Conservation (phyloP, 208 protist species). For the Crithidia sp. region DNA sequence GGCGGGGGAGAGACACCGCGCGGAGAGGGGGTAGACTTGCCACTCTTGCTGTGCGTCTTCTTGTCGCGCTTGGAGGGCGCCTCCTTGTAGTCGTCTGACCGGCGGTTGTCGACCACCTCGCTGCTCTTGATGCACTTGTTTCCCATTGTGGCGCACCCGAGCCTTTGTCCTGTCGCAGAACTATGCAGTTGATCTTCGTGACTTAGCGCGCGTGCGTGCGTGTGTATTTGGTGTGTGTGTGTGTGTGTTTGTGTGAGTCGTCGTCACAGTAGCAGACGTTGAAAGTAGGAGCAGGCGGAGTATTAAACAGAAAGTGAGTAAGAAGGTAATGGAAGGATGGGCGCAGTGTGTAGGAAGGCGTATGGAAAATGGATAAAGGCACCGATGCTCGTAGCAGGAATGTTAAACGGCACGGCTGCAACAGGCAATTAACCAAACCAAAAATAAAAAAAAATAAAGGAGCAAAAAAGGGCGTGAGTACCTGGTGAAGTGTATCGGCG, state of each 20-base stretch:
- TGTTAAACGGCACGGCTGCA: no score
- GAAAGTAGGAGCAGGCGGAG: background rate
- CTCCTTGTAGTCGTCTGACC: conserved; percentile 5
- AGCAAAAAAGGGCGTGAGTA: no score
- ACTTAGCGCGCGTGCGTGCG: background rate
- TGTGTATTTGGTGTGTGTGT: background rate
- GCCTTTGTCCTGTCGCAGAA: background rate
- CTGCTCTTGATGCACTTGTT: conserved; percentile 41
- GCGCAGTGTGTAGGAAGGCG: no score
- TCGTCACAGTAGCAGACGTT: no score
- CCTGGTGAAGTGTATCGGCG: no score
- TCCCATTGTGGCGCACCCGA: conserved; percentile 28
- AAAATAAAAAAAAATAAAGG: no score
- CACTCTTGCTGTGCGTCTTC: conserved; percentile 25
- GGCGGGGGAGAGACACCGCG: background rate
- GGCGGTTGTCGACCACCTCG: conserved; percentile 32
- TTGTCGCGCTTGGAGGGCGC: conserved; percentile 18
- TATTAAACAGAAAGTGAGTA: background rate
- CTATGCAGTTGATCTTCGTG: no score
- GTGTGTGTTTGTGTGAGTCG: background rate
- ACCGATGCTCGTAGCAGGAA: no score
- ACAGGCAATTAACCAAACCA: no score
- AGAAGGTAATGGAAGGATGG: background rate
- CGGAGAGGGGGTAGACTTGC: conserved; percentile 12
- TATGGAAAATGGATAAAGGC: no score